Evolutionary conservation across 768 basidiomycete genomes (phyloP).

Genomic region (Lyophyllum shimeji): DNA sequence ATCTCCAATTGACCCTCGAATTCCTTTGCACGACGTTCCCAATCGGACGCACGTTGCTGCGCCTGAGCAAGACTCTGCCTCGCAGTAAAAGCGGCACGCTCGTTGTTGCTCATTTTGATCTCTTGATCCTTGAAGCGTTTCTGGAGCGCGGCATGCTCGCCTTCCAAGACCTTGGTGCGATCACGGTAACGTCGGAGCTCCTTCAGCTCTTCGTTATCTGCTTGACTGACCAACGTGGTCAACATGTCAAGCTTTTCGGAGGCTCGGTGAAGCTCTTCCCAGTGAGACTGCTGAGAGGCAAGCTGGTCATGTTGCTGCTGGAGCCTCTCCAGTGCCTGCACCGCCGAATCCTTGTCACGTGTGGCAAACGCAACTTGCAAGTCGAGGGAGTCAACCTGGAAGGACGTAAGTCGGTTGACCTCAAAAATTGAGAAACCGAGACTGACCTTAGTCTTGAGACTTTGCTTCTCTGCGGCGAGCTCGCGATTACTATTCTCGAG

Average conservation of each 20-base stretch:
- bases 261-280: slow-evolving; percentile 73
- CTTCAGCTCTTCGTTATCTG: slow-evolving; percentile 69
- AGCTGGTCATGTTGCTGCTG: slow-evolving; percentile 63
- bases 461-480: slow-evolving; percentile 52
- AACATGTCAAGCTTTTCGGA: slow-evolving; percentile 75
- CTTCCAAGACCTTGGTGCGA: slow-evolving; percentile 59
- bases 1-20: slow-evolving; percentile 63
- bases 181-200: slow-evolving; percentile 71
- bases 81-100: slow-evolving; percentile 54
- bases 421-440: slow-evolving; percentile 2
- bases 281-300: slow-evolving; percentile 64
- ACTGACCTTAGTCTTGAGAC: slow-evolving; percentile 60
- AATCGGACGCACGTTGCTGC: slow-evolving; percentile 77
- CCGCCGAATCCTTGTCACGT: slow-evolving; percentile 63
- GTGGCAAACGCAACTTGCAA: slow-evolving; percentile 51
- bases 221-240: slow-evolving; percentile 56
- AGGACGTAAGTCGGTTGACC: slow-evolving; percentile 12
- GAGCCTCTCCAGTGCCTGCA: slow-evolving; percentile 49
- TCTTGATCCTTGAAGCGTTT: slow-evolving; percentile 77
- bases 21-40: slow-evolving; percentile 78
- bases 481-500: slow-evolving; percentile 65
- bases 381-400: slow-evolving; percentile 62
- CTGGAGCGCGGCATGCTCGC: slow-evolving; percentile 64
- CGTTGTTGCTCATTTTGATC: slow-evolving; percentile 54
- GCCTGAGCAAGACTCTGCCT: slow-evolving; percentile 68